Percentiles rank a stretch among this genome's conserved stretches.
These are phyloP conservation scores for Euclidium syriacum DNA, from an alignment of 345 rosid species.

Conservation along the genomic window DNA sequence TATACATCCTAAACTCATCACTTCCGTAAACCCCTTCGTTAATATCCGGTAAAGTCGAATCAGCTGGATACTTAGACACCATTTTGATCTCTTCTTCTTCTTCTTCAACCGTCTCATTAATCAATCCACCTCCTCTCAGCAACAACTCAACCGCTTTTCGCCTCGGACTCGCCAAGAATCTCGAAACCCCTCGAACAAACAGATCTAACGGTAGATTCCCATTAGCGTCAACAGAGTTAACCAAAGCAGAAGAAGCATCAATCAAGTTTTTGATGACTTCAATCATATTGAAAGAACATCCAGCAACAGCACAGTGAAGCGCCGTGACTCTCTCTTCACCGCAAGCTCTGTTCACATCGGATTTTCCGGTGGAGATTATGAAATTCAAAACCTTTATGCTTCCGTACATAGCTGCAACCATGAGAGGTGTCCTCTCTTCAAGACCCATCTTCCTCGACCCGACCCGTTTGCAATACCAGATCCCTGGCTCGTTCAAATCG, in stretches of 20 bases:
- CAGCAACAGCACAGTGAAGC: conserved; percentile 91
- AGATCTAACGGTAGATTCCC: conserved; percentile 71
- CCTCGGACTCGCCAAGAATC: conserved; percentile 20
- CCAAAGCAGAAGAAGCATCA: conserved; percentile 63
- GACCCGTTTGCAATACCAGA: conserved; percentile 66
- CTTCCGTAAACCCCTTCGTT: conserved; percentile 74
- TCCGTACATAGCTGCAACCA: conserved; percentile 85
- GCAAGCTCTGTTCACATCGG: conserved; percentile 64
- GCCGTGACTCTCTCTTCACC: conserved; percentile 82
- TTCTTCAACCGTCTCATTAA: conserved; percentile 34
- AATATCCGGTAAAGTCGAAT: conserved; percentile 76
- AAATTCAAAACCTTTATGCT: conserved; percentile 57
- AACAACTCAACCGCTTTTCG: conserved; percentile 53
- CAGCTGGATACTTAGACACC: conserved; percentile 58
- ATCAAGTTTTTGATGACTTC: conserved; percentile 54
- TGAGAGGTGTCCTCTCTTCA: conserved; percentile 77
- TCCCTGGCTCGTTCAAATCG: conserved; percentile 51
- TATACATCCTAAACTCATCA: conserved; percentile 93
- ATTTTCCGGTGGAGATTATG: conserved; percentile 44
- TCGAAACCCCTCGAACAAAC: conserved; percentile 33
- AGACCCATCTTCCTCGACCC: conserved; percentile 84
- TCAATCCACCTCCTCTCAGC: conserved; percentile 50
- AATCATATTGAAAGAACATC: conserved; percentile 42
- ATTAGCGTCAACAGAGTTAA: conserved; percentile 43
- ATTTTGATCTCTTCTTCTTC: conserved; percentile 33